Base-by-base conservation (phyloP, 495 filamentous ascomycete genomes). In the Bathelium albidoporum region DNA sequence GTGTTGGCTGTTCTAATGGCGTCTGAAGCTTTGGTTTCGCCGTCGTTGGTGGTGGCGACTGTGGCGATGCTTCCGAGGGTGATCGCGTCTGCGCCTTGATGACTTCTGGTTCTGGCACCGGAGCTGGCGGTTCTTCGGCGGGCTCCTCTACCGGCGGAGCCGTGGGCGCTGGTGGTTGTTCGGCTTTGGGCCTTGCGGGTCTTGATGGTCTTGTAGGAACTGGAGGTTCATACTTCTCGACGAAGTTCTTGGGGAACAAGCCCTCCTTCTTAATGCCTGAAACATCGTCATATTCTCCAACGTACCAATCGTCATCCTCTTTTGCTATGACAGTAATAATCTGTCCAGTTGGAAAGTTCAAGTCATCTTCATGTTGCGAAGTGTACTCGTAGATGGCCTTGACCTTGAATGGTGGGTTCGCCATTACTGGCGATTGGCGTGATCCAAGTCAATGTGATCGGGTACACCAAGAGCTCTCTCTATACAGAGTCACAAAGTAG, bases 231-330 rank as follows among this genome's bases (percentile, higher is more conserved):
- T 89, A 95, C 72, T 87, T 86, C 74, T 98, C 93, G 60, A 98
- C 95, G 69, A 98, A 98, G 76, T 97, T 98, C 71, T 85, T 87
- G 16, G 94, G 94, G 77, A 98, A 98, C 62, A 98, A 88, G 36
- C 94, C 94, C 71, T 96, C 88, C 66, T 85, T 82, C 69, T 87
- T 91, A 59, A 69, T 73, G 9, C 91, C 93, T 26, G 75, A 71
- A 55, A 81, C 83, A 73, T 95, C 89, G 62, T 85, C 79, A 71
- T 96, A 97, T 75, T 95, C 89, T 59, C 94, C 94, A 63, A 81
- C 84, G 73, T 96, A 98, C 94, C 94, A 98, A 68, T 97, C 94
- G 53, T 80, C 86, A 72, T 95, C 95, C 70, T 97, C 94, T 74
- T 87, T 84, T 28, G 87, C 91, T 24, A 89, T 96, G 58, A 98